These are phyloP conservation scores for Venturia asperata DNA, from an alignment of 2,329 filamentous ascomycete genomes.

Conservation along the genomic window DNA sequence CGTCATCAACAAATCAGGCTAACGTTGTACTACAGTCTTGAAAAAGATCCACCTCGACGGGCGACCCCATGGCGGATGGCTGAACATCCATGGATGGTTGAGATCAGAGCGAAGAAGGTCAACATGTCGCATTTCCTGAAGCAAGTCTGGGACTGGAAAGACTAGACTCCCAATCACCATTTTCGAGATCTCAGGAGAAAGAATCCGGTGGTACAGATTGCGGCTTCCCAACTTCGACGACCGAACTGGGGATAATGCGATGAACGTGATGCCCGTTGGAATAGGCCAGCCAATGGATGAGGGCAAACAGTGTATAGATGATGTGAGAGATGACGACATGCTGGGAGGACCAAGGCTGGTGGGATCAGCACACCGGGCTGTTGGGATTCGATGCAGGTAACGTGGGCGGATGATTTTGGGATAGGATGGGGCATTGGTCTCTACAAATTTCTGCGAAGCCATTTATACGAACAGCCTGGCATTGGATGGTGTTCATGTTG, in stretches of 20 bases:
- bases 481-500: not conserved
- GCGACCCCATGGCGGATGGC: constrained; percentile 98
- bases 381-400: not conserved
- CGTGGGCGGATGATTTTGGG: not conserved
- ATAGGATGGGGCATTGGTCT: not conserved
- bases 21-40: constrained; percentile 55
- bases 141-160: constrained; percentile 96
- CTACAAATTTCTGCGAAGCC: not conserved
- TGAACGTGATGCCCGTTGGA: not conserved
- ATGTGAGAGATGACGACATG: not conserved
- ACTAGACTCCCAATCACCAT: constrained; percentile 35
- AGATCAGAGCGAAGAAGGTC: constrained; percentile 92
- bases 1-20: constrained; percentile 22
- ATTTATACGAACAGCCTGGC: not conserved
- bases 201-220: not conserved
- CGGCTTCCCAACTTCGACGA: not conserved
- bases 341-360: not conserved
- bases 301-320: constrained; percentile 1
- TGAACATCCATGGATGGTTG: constrained; percentile 97
- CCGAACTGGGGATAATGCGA: not conserved
- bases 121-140: constrained; percentile 94
- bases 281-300: not conserved
- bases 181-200: not conserved
- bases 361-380: not conserved
- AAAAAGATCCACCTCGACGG: constrained; percentile 81